These are phyloP conservation scores for Suhomyces choctaworum DNA, from an alignment of 1,139 yeast genomes.

Conservation along the genomic window DNA sequence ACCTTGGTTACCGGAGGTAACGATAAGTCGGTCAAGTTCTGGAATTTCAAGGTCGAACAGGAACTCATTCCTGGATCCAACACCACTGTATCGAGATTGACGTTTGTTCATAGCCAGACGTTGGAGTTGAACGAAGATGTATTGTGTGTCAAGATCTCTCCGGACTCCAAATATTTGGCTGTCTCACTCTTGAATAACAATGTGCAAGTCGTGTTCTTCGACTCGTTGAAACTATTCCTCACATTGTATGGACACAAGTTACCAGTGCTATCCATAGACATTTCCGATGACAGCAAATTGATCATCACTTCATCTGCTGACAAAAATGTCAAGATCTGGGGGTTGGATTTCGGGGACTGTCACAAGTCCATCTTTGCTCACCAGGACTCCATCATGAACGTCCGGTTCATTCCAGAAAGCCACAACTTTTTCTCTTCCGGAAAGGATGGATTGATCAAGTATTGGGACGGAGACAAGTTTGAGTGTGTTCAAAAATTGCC, in stretches of 20 bases:
- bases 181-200: conserved; percentile 87
- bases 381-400: conserved; percentile 91
- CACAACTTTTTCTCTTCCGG: conserved; percentile 90
- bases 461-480: conserved; percentile 98
- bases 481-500: conserved; percentile 86
- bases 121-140: conserved; percentile 86
- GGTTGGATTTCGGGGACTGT: conserved; percentile 97
- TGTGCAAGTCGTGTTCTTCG: conserved; percentile 87
- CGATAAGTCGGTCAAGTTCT: conserved; percentile 84
- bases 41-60: conserved; percentile 74
- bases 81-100: conserved; percentile 53
- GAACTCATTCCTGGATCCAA: conserved; percentile 72
- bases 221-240: conserved; percentile 80
- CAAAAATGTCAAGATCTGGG: conserved; percentile 97
- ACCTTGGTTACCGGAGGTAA: conserved; percentile 90
- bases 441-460: conserved; percentile 85
- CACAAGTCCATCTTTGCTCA: conserved; percentile 96
- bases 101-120: conserved; percentile 71
- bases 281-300: conserved; percentile 82
- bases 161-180: conserved; percentile 76
- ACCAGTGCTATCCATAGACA: conserved; percentile 89
- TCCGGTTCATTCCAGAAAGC: conserved; percentile 75
- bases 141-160: conserved; percentile 76
- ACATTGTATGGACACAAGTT: conserved; percentile 94
- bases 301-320: conserved; percentile 94